These are phyloP conservation scores for Ogataea paradorogensis DNA, from an alignment of 805 yeast species.

Conservation along the genomic window DNA sequence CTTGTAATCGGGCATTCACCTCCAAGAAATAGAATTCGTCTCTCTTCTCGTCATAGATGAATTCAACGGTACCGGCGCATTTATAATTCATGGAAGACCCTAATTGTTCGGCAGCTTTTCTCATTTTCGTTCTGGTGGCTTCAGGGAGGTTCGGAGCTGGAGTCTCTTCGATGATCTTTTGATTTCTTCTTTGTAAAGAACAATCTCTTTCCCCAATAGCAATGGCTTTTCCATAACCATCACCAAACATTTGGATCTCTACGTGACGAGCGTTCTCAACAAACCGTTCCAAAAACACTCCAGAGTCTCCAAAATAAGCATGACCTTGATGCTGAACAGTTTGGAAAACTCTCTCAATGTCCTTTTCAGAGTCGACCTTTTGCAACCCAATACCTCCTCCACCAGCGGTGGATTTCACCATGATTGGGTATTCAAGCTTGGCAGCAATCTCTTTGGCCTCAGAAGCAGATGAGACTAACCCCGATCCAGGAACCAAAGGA, in stretches of 20 bases:
- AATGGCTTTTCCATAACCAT: slow-evolving; percentile 88
- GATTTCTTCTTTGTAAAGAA: slow-evolving; percentile 95
- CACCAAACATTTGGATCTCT: slow-evolving; percentile 95
- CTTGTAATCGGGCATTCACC: slow-evolving; percentile 95
- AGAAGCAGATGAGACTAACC: slow-evolving; percentile 62
- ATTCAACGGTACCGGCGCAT: slow-evolving; percentile 98
- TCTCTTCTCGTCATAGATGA: slow-evolving; percentile 79
- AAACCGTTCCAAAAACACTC: slow-evolving; percentile 91
- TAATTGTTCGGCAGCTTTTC: slow-evolving; percentile 79
- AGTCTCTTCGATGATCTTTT: slow-evolving; percentile 93
- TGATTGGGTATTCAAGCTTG: slow-evolving; percentile 77
- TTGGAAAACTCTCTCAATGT: slow-evolving; percentile 79
- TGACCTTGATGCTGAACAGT: slow-evolving; percentile 93
- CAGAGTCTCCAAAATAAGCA: slow-evolving; percentile 91
- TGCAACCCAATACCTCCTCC: slow-evolving; percentile 99
- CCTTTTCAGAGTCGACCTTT: slow-evolving; percentile 79
- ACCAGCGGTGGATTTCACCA: slow-evolving; percentile 98
- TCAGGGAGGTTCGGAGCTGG: slow-evolving; percentile 95
- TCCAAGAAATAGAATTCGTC: slow-evolving; percentile 93
- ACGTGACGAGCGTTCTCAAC: slow-evolving; percentile 96
- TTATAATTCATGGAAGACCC: slow-evolving; percentile 84
- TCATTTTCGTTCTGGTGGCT: slow-evolving; percentile 67
- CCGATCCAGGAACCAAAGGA: slow-evolving; percentile 97
- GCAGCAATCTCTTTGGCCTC: slow-evolving; percentile 79
- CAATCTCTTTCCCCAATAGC: slow-evolving; percentile 98